A percentile compares a stretch with the other conserved stretches of the same genome.
Evolutionary conservation across 2,329 filamentous ascomycete genomes (phyloP).

Genomic region (Hymenoscyphus scutula): DNA sequence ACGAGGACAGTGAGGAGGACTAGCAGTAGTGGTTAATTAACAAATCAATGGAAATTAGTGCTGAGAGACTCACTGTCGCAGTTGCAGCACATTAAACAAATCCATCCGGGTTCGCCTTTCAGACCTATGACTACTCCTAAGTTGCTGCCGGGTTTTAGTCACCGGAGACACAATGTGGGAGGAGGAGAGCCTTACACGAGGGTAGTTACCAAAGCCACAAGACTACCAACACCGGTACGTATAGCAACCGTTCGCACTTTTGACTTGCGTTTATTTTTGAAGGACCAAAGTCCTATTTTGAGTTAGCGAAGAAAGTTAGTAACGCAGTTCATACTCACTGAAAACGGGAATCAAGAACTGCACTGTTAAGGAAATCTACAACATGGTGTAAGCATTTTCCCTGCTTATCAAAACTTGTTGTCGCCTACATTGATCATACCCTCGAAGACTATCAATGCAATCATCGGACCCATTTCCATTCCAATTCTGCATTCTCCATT

Average conservation of each 20-base stretch:
- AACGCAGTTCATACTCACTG: constrained; percentile 40
- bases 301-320: not conserved
- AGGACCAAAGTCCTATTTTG: constrained; percentile 52
- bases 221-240: constrained; percentile 58
- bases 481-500: constrained; percentile 60
- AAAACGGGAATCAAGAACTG: constrained; percentile 62
- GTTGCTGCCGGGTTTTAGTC: constrained; percentile 44
- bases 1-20: constrained; percentile 59
- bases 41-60: not conserved
- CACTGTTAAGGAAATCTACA: constrained; percentile 53
- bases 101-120: constrained; percentile 61
- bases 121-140: constrained; percentile 57
- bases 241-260: constrained; percentile 51
- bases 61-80: constrained; percentile 50
- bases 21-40: constrained; percentile 27
- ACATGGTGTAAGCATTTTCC: not conserved
- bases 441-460: constrained; percentile 61
- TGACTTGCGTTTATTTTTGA: constrained; percentile 46
- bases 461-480: constrained; percentile 56
- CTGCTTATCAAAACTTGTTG: not conserved
- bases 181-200: constrained; percentile 47
- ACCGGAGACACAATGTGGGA: not conserved
- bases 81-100: constrained; percentile 65
- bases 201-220: constrained; percentile 55
- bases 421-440: constrained; percentile 50